Percentiles rank a stretch among this genome's conserved stretches.
These are phyloP conservation scores for Cadophora sp. DNA, from an alignment of 2,329 filamentous ascomycete genomes.

Conservation along the genomic window DNA sequence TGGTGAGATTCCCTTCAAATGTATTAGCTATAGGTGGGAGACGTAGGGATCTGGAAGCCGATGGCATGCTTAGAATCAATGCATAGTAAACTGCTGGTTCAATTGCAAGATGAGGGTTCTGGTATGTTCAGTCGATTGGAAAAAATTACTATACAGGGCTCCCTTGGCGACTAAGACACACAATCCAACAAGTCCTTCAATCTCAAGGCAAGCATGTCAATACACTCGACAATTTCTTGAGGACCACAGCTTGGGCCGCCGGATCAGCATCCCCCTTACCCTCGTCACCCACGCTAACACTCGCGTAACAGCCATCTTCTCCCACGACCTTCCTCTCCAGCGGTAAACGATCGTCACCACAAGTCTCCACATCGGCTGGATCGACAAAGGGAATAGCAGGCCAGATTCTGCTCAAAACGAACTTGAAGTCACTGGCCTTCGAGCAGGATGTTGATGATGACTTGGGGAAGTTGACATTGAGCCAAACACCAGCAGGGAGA, in stretches of 20 bases:
- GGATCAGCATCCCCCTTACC: slow-evolving; percentile 15
- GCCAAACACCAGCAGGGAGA: slow-evolving; percentile 17
- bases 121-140: no score
- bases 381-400: slow-evolving; percentile 19
- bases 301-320: slow-evolving; percentile 9
- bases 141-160: neutral
- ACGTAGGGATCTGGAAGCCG: no score
- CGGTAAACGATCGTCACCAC: slow-evolving; percentile 15
- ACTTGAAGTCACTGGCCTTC: slow-evolving; percentile 9
- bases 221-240: slow-evolving; percentile 3
- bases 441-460: neutral
- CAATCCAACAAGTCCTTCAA: no score
- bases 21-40: no score
- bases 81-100: neutral
- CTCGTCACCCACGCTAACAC: slow-evolving; percentile 14
- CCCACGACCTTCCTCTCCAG: slow-evolving; percentile 14
- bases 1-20: no score
- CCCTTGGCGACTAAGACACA: neutral
- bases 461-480: slow-evolving; percentile 18
- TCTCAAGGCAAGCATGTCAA: slow-evolving; percentile 16
- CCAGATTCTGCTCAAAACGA: slow-evolving; percentile 14
- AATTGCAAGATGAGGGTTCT: no score
- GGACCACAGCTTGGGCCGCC: neutral
- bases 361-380: slow-evolving; percentile 16
- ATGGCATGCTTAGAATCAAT: no score